Evolutionary conservation across 2,329 filamentous ascomycete genomes (phyloP).

Genomic region (Alternaria panax): DNA sequence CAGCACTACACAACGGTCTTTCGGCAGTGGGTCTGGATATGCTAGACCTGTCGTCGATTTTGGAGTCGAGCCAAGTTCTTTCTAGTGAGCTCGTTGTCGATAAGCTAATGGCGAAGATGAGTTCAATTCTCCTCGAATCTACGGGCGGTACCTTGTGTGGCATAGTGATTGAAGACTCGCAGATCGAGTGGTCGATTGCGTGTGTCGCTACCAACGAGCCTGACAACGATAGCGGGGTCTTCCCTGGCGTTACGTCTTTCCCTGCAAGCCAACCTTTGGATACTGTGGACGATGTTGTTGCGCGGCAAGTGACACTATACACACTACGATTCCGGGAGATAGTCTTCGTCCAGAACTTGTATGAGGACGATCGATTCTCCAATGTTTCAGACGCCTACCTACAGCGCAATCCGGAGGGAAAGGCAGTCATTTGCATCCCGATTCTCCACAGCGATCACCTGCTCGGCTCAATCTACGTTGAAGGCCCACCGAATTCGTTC

Average conservation of each 20-base stretch:
- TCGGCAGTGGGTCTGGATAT: conserved; percentile 75
- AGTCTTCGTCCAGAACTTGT: conserved; percentile 76
- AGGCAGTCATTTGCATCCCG: conserved; percentile 79
- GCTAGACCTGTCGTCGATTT: conserved; percentile 80
- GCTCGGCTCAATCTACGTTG: conserved; percentile 77
- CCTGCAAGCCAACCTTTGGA: conserved; percentile 70
- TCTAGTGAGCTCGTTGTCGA: conserved; percentile 80
- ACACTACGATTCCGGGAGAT: conserved; percentile 77
- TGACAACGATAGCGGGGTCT: conserved; percentile 27
- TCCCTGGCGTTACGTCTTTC: conserved; percentile 68
- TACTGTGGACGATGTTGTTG: conserved; percentile 70
- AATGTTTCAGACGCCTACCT: conserved; percentile 76
- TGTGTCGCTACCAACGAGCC: conserved; percentile 74
- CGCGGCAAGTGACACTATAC: conserved; percentile 78
- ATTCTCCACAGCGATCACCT: conserved; percentile 77
- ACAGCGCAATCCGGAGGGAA: conserved; percentile 71
- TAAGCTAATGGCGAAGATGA: conserved; percentile 79
- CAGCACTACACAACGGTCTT: conserved; percentile 67
- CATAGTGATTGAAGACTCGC: conserved; percentile 75
- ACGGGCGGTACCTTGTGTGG: conserved; percentile 77
- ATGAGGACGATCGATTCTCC: conserved; percentile 78
- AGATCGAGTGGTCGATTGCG: conserved; percentile 72
- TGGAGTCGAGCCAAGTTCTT: conserved; percentile 80
- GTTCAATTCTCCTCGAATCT: conserved; percentile 79
- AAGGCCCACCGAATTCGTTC: conserved; percentile 79